These are phyloP conservation scores for Fusarium brachygibbosum DNA, from an alignment of 2,329 filamentous ascomycete genomes.

Conservation along the genomic window DNA sequence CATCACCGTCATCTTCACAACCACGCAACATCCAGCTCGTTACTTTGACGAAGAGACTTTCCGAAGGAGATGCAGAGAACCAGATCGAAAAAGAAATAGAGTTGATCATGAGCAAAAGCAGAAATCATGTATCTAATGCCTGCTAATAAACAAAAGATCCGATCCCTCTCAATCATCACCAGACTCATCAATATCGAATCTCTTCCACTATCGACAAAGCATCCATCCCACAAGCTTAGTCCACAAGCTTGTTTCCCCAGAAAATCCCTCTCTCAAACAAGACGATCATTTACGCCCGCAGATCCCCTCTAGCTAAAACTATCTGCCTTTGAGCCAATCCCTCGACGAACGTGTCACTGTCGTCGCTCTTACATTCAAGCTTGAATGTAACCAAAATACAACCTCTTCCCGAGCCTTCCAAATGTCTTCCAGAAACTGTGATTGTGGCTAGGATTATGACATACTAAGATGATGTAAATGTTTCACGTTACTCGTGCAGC, in stretches of 20 bases:
- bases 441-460: not conserved
- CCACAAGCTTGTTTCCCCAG: constrained; percentile 38
- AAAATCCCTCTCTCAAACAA: constrained; percentile 17
- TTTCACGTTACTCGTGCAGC: constrained; percentile 8
- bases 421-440: constrained; percentile 27
- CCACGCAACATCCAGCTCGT: not conserved
- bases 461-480: not conserved
- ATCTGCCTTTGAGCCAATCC: not conserved
- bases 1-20: constrained; percentile 27
- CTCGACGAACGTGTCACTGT: not conserved
- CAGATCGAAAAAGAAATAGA: not conserved
- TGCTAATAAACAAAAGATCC: not conserved
- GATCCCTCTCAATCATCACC: not conserved
- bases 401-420: constrained; percentile 16
- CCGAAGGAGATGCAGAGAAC: not conserved
- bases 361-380: constrained; percentile 7
- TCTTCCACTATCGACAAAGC: constrained; percentile 13
- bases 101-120: fast-evolving
- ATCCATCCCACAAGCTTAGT: constrained; percentile 21
- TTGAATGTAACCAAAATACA: constrained; percentile 16
- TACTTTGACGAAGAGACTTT: constrained; percentile 1
- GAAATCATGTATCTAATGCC: not conserved
- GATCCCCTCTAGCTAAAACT: constrained; percentile 6
- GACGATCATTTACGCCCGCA: constrained; percentile 21
- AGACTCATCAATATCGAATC: not conserved